Evolutionary conservation across 202 grass and related monocot species (phyloP), one percentile per base, ranked within the genome.

Genomic region (Panicum virgatum): DNA sequence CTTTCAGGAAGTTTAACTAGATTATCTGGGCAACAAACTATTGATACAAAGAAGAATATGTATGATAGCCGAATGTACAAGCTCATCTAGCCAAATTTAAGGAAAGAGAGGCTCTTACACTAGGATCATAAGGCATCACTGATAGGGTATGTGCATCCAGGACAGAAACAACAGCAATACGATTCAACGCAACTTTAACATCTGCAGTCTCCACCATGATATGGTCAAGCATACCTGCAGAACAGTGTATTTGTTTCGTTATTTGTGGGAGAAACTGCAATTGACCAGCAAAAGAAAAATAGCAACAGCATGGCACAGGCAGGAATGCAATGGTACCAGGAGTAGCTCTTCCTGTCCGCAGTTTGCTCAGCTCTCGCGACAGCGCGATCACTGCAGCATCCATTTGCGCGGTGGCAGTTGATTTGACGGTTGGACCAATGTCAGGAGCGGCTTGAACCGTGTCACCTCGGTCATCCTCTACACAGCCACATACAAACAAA

Each of bases 181-280:
- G 88, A 87, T 91, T 93, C 46, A 98, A 54, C 39, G 85, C 78
- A 80, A 93, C 78, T 75, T 98, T 98, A 51, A 38, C 80, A 72
- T 85, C 90, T 47, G 53, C 83, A 54, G 72, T 96, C 78, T 96
- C 91, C 65, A 93, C 89, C 68, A 98, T 82, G 71, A 96, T 95
- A 84, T 98, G 92, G 83, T 98, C 96, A 71, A 96, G 96, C 87
- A 96, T 98, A 29, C 92, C 96, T 98, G 73, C 40, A 76, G 25
- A 80, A 74, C 32, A 76, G 26, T 67, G 64, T 2, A 38, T 78
- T 77, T 51, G 26, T 51, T 43, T 25, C 34, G 60, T 30, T 74
- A 46, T 57, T 12, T 36, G 20, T 45, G 5, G 19, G 15, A 72
- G 53, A 77, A 72, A 78, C 59, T 38, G 14, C 14, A 75, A 75